Evolutionary conservation across 176 grass and related monocot species (phyloP).

Genomic region (Melocanna baccifera): DNA sequence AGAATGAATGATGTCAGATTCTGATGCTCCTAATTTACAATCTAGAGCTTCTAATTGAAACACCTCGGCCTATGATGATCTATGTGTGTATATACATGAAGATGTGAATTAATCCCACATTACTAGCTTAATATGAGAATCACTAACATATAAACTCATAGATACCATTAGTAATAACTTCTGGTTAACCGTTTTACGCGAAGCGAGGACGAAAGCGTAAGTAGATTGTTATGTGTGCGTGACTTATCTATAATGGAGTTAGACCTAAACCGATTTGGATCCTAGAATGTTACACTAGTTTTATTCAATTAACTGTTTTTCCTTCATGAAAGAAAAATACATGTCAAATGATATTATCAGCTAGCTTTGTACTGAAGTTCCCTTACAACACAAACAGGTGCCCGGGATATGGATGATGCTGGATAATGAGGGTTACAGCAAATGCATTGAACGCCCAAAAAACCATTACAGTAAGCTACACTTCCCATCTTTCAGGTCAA

Average conservation of each 20-base stretch:
- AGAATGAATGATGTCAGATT: constrained; percentile 16
- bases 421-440: constrained; percentile 37
- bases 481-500: not conserved
- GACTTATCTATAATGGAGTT: no score
- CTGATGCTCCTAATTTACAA: not conserved
- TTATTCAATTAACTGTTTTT: not conserved
- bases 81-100: no score
- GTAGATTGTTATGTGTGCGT: no score
- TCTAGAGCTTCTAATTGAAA: not conserved
- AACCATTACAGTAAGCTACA: constrained; percentile 39
- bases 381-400: constrained; percentile 32
- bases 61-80: no score
- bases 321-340: not conserved
- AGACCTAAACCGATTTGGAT: no score
- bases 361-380: constrained; percentile 17
- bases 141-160: no score
- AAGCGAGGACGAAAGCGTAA: no score
- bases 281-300: no score
- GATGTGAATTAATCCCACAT: no score
- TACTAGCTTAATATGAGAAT: no score
- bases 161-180: no score
- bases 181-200: no score
- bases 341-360: not conserved
- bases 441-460: constrained; percentile 55
- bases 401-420: constrained; percentile 57